Evolutionary conservation across 768 basidiomycete species (phyloP).

Genomic region (Neoboletus subvelutipes): DNA sequence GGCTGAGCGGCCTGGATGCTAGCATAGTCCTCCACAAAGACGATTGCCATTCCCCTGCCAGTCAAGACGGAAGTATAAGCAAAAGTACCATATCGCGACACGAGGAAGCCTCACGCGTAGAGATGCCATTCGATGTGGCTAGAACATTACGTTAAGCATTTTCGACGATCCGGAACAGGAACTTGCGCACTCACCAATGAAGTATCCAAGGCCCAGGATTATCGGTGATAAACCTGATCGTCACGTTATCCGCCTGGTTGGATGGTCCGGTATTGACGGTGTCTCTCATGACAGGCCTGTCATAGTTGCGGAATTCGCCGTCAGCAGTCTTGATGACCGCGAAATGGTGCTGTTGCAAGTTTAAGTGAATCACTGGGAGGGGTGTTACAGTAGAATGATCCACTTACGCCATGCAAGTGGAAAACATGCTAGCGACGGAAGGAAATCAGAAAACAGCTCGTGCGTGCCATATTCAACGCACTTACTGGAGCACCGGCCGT

Average conservation of each 20-base stretch:
- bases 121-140: conserved; percentile 33
- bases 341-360: too few species aligned
- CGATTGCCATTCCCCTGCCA: conserved; percentile 14
- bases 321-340: too few species aligned
- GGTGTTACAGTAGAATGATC: neutral
- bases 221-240: conserved; percentile 63
- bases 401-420: conserved; percentile 22
- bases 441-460: neutral
- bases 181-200: conserved; percentile 31
- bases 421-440: conserved; percentile 16
- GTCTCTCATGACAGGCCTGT: conserved; percentile 54
- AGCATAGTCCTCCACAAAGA: conserved; percentile 12
- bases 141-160: neutral
- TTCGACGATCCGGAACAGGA: neutral
- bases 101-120: conserved; percentile 10
- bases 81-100: neutral
- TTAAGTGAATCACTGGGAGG: neutral
- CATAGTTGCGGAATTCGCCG: conserved; percentile 34
- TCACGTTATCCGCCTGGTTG: conserved; percentile 40
- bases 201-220: conserved; percentile 65
- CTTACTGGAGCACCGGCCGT: conserved; percentile 31
- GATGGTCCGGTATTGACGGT: conserved; percentile 38
- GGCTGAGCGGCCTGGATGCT: conserved; percentile 1
- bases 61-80: neutral
- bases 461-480: neutral